These are phyloP conservation scores for Eucalyptus viminalis DNA, from an alignment of 345 rosid genomes.

Conservation along the genomic window DNA sequence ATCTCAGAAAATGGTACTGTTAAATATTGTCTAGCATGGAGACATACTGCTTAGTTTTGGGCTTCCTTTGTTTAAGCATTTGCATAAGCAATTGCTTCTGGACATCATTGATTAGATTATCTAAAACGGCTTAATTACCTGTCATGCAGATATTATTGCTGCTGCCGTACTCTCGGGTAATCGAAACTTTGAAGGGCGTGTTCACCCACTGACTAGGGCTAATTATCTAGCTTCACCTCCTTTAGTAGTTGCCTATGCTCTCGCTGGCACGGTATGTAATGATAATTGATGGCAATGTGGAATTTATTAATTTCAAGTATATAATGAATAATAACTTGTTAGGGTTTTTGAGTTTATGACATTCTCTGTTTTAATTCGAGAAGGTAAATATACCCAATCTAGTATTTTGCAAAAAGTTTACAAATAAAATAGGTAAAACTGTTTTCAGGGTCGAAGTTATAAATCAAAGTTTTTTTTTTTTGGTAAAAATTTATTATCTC, in stretches of 20 bases:
- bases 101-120: not conserved
- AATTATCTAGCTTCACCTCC: slow-evolving; percentile 99
- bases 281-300: not conserved
- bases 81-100: not conserved
- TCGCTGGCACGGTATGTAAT: slow-evolving; percentile 86
- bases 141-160: slow-evolving; percentile 70
- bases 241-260: slow-evolving; percentile 95
- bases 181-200: slow-evolving; percentile 97
- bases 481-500: not conserved
- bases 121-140: not conserved
- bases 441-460: not conserved
- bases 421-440: not conserved
- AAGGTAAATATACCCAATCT: not conserved
- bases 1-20: slow-evolving; percentile 80
- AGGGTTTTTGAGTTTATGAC: not conserved
- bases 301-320: not conserved
- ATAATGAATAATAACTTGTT: not conserved
- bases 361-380: not conserved
- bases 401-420: not conserved
- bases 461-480: not conserved
- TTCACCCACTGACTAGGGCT: slow-evolving; percentile 95
- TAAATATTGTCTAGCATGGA: not conserved
- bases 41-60: not conserved
- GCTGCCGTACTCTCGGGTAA: slow-evolving; percentile 96
- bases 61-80: not conserved